A percentile compares a stretch with the other conserved stretches of the same genome.
phyloP scores from a whole-genome alignment of 2,329 filamentous ascomycete species.

The Ascochyta lentis region DNA sequence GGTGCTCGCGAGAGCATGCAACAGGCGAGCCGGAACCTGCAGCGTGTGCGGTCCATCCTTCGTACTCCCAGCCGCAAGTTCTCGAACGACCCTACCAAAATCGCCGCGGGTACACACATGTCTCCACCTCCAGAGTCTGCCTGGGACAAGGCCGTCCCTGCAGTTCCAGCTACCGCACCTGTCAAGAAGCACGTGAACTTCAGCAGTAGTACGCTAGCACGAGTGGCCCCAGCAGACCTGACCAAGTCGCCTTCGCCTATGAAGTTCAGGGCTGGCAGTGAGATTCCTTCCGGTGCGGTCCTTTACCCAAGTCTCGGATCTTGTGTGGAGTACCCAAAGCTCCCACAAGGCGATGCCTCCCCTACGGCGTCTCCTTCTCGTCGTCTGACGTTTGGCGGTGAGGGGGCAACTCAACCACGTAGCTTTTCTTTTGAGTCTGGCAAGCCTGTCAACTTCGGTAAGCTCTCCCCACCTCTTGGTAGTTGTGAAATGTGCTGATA shows the following conservation, averaged over 20 bases:
- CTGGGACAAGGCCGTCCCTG: constrained; percentile 61
- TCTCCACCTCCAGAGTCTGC: constrained; percentile 49
- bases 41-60: constrained; percentile 69
- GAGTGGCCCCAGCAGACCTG: constrained; percentile 40
- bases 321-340: constrained; percentile 47
- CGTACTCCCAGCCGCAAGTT: constrained; percentile 65
- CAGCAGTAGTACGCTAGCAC: constrained; percentile 70
- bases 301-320: constrained; percentile 39
- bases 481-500: background rate
- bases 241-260: constrained; percentile 46
- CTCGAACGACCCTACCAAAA: constrained; percentile 64
- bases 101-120: constrained; percentile 66
- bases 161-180: constrained; percentile 68
- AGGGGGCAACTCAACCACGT: constrained; percentile 39
- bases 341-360: constrained; percentile 38
- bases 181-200: constrained; percentile 84
- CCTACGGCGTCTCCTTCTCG: constrained; percentile 39
- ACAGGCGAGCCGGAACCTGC: constrained; percentile 54
- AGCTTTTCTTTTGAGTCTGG: constrained; percentile 59
- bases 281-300: constrained; percentile 41
- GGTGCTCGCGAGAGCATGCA: constrained; percentile 47
- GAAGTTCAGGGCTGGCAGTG: constrained; percentile 44
- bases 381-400: constrained; percentile 45
- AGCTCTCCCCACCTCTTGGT: background rate
- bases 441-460: constrained; percentile 52